Base-by-base conservation (phyloP, 805 yeast genomes). In the Saccharomycopsis sp. region DNA sequence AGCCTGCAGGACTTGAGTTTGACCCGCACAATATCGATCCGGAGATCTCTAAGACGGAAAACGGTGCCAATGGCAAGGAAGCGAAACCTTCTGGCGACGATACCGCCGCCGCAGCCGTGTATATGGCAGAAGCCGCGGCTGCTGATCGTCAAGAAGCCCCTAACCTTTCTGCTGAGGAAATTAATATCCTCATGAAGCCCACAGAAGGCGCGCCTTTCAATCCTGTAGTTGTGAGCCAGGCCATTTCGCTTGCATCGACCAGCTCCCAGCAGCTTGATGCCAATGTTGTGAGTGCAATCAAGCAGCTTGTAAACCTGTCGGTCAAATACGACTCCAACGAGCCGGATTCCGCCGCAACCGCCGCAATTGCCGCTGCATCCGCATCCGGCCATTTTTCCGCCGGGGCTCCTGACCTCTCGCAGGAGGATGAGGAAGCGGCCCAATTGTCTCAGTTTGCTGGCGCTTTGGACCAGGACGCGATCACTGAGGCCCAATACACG, bases 1-100 rank as follows among this genome's bases (percentile, higher is more conserved):
- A n/a, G 17, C 19, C 42, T 9, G 14, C 20, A 8, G n/a, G 8
- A 9, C 2, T 2, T 7, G 15, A 29, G 47, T 20, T 47, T 35
- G 57, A 54, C 49, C 52, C 57, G 49, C 24, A 54, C 35, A 54
- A 58, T 23, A 58, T 61, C 42, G 62, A 58, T 41, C 61, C 63
- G 22, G 61, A 56, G n/a, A 60, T 60, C 47, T 24, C 56, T 9
- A 17, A 3, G 23, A 34, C 25, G 23, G 19, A 24, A 29, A 17
- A 20, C 17, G 56, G 38, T 35, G 38, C 34, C 47, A 35, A 5
- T 19, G 23, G 19, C 14, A 52, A 52, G 22, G 15, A 29, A 52
- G 34, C 38, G 12, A 35, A 34, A 17, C 23, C 34, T 35, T 19
- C 54, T 3, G 38, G 17, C 38, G 47, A 23, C 22, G 3, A 44